These are phyloP conservation scores for Puccinellia tenuiflora DNA, from an alignment of 176 grass and related monocot genomes.

Conservation along the genomic window DNA sequence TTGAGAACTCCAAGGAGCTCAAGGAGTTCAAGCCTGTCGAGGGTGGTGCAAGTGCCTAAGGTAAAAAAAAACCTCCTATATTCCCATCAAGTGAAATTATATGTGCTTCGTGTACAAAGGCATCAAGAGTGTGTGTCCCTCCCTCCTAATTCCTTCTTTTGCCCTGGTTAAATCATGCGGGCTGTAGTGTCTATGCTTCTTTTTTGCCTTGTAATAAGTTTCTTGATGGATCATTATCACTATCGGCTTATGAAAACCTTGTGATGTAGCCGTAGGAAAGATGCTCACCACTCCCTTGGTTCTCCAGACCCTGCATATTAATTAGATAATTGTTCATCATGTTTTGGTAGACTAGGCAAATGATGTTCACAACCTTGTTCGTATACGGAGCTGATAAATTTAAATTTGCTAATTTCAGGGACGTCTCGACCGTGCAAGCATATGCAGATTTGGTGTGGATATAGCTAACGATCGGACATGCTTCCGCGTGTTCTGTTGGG, in stretches of 20 bases:
- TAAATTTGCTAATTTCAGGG: conserved; percentile 22
- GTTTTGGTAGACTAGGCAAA: background rate
- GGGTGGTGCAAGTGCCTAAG: conserved; percentile 28
- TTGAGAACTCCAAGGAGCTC: conserved; percentile 60
- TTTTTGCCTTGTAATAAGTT: background rate
- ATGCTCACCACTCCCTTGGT: background rate
- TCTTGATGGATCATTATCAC: background rate
- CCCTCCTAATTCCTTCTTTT: background rate
- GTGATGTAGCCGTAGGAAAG: background rate
- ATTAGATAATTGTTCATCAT: background rate
- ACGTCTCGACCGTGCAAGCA: background rate
- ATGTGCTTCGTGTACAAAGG: background rate
- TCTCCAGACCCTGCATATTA: background rate
- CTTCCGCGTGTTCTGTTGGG: background rate
- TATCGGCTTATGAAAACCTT: background rate
- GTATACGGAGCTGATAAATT: background rate
- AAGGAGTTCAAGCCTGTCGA: conserved; percentile 58
- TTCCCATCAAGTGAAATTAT: background rate
- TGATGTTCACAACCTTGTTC: background rate
- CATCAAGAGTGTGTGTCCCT: background rate
- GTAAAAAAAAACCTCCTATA: conserved; percentile 18
- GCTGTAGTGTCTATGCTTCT: background rate
- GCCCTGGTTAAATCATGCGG: background rate
- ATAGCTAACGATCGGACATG: background rate
- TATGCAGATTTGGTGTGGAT: background rate